A percentile compares a stretch with the other conserved stretches of the same genome.
These are phyloP conservation scores for Fusarium sp. DNA, from an alignment of 2,329 filamentous ascomycete genomes.

Conservation along the genomic window DNA sequence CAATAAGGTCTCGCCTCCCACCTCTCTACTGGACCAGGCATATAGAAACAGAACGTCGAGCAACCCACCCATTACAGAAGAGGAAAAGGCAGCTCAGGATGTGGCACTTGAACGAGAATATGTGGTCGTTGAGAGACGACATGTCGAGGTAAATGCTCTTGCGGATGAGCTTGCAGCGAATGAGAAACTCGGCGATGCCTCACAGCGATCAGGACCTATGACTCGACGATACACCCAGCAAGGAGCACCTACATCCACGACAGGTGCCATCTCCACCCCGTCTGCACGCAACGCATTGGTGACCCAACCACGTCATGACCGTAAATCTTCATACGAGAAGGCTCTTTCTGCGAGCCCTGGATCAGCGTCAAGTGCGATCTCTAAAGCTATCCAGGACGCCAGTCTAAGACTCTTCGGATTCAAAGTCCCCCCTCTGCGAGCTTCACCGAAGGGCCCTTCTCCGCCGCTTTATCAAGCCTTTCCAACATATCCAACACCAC, in stretches of 20 bases:
- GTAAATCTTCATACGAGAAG: conserved; percentile 84
- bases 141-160: conserved; percentile 96
- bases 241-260: conserved; percentile 74
- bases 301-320: conserved; percentile 77
- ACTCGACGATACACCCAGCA: conserved; percentile 83
- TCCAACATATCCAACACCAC: conserved; percentile 82
- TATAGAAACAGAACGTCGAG: conserved; percentile 47
- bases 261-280: conserved; percentile 75
- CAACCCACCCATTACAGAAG: conserved; percentile 62
- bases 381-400: conserved; percentile 94
- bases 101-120: conserved; percentile 93
- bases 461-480: conserved; percentile 85
- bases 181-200: conserved; percentile 68
- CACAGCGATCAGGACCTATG: conserved; percentile 71
- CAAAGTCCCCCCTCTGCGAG: conserved; percentile 73
- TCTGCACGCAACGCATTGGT: conserved; percentile 80
- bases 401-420: conserved; percentile 80
- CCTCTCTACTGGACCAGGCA: conserved; percentile 51
- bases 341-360: conserved; percentile 73
- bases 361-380: conserved; percentile 89
- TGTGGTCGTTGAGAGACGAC: conserved; percentile 92
- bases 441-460: conserved; percentile 71
- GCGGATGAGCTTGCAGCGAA: conserved; percentile 94
- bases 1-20: conserved; percentile 44
- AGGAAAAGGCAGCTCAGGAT: conserved; percentile 82